Base-by-base conservation (phyloP, 495 filamentous ascomycete genomes). In the Aspergillus funiculosus region DNA sequence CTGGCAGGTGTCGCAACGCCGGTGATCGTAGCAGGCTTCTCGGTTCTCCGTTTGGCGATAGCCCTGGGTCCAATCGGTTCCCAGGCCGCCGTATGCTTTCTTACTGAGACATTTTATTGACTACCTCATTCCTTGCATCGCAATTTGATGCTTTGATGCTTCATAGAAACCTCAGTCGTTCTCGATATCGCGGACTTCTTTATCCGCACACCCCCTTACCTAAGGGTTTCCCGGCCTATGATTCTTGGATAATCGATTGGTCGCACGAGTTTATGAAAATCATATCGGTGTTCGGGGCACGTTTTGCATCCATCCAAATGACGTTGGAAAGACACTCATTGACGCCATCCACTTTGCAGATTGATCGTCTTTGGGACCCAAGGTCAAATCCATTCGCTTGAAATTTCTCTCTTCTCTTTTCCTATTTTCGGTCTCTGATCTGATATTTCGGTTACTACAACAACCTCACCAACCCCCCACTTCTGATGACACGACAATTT, bases 21-120 rank as follows among this genome's bases (percentile, higher is more conserved):
- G 52, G 50, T 46, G 48, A 59, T 40, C 58, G 66, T 41, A 56
- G 59, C 35, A 57, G 63, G 43, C 52, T 67, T 27, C 48, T 69
- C 43, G 68, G 75, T 17, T 73, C 78, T 3, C 71, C 77, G 57
- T 75, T 77, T 68, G 56, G 72, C 54, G 47, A 75, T 60, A 62
- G 79, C 65, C 44, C 81, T 63, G 43, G 76, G 56, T 61, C 69
- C 63, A 39, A 71, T 61, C 77, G 82, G 39, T 67, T 71, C 20
- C 72, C 75, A 44, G 74, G 77, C 34, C 76, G 83, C 52, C 82
- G 85, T 24, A 83, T 87, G 81, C 81, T 79, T 49, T 86, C 85
- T 4, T 86, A 84, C 59, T 88, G 65, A 58, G 24, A 24, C 22
- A 28, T n/a, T 35, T 22, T n/a, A 10, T n/a, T 20, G 29, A 32